These are phyloP conservation scores for Lasiosphaeris hirsuta DNA, from an alignment of 495 filamentous ascomycete genomes.

Conservation along the genomic window DNA sequence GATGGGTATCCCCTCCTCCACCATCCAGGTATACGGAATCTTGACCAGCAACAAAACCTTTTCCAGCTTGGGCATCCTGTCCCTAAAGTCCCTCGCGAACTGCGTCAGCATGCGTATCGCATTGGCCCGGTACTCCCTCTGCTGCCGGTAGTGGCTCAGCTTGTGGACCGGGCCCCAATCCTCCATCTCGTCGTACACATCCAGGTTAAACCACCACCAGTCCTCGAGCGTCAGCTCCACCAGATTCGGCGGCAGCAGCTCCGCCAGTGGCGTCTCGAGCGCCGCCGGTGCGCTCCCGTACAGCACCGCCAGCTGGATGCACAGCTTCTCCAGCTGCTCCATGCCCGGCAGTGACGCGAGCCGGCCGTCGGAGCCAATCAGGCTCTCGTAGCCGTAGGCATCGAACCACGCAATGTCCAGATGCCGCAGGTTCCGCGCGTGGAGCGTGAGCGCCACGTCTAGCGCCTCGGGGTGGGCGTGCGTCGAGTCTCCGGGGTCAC, in stretches of 20 bases:
- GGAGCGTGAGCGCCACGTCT: conserved; percentile 20
- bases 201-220: conserved; percentile 30
- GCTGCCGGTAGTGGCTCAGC: conserved; percentile 20
- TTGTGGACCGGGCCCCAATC: conserved; percentile 18
- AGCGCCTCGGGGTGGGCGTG: conserved; percentile 22
- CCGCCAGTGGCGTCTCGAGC: conserved; percentile 16
- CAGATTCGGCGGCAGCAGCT: conserved; percentile 30
- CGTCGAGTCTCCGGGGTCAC: not conserved
- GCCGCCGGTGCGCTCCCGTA: conserved; percentile 18
- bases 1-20: conserved; percentile 14
- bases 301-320: conserved; percentile 26
- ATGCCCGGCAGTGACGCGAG: conserved; percentile 23
- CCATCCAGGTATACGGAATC: conserved; percentile 31
- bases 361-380: conserved; percentile 28
- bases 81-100: conserved; percentile 18
- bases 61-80: conserved; percentile 13
- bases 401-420: conserved; percentile 31
- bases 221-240: conserved; percentile 32
- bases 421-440: conserved; percentile 26
- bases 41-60: conserved; percentile 24
- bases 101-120: conserved; percentile 21
- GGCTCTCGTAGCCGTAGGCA: conserved; percentile 13
- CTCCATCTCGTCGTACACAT: conserved; percentile 14
- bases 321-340: conserved; percentile 20
- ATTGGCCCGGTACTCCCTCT: conserved; percentile 19